Conservation (phyloP, 805 yeast genomes). For the Metschnikowia vanudenii region DNA sequence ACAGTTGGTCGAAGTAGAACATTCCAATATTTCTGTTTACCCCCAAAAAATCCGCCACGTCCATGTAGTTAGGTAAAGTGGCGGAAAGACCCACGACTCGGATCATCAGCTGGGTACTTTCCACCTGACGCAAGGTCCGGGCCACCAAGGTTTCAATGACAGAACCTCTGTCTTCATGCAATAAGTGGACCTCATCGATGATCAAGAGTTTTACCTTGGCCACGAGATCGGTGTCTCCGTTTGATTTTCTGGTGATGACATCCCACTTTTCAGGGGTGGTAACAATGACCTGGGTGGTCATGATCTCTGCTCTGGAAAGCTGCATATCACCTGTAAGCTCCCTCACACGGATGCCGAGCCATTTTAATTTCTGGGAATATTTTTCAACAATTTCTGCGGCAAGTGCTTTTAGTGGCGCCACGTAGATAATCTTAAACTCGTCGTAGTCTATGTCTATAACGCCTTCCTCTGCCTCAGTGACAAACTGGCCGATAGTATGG, state of each 20-base stretch:
- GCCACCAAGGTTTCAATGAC: slow-evolving; percentile 78
- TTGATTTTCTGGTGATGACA: slow-evolving; percentile 91
- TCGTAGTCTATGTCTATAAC: slow-evolving; percentile 70
- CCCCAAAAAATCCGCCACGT: slow-evolving; percentile 88
- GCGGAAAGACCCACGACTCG: slow-evolving; percentile 23
- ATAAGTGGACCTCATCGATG: slow-evolving; percentile 93
- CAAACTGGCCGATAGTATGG: slow-evolving; percentile 74
- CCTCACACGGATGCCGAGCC: slow-evolving; percentile 84
- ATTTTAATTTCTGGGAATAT: slow-evolving; percentile 67
- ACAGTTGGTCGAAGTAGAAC: slow-evolving; percentile 91
- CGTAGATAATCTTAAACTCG: slow-evolving; percentile 87
- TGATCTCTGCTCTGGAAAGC: slow-evolving; percentile 72
- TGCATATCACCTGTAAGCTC: slow-evolving; percentile 98
- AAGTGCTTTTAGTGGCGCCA: slow-evolving; percentile 89
- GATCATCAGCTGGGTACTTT: slow-evolving; percentile 70
- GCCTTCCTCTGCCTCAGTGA: slow-evolving; percentile 47
- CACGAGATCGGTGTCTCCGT: slow-evolving; percentile 49
- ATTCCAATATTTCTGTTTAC: slow-evolving; percentile 88
- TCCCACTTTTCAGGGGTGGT: slow-evolving; percentile 97
- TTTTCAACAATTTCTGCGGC: slow-evolving; percentile 97
- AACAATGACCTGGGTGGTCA: slow-evolving; percentile 81
- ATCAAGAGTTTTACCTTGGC: slow-evolving; percentile 81
- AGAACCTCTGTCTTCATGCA: slow-evolving; percentile 97
- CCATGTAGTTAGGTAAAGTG: slow-evolving; percentile 22
- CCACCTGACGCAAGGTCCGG: slow-evolving; percentile 91